A percentile compares a stretch with the other conserved stretches of the same genome.
Evolutionary conservation across 2,329 filamentous ascomycete genomes (phyloP).

Genomic region (Epichloe scottii): DNA sequence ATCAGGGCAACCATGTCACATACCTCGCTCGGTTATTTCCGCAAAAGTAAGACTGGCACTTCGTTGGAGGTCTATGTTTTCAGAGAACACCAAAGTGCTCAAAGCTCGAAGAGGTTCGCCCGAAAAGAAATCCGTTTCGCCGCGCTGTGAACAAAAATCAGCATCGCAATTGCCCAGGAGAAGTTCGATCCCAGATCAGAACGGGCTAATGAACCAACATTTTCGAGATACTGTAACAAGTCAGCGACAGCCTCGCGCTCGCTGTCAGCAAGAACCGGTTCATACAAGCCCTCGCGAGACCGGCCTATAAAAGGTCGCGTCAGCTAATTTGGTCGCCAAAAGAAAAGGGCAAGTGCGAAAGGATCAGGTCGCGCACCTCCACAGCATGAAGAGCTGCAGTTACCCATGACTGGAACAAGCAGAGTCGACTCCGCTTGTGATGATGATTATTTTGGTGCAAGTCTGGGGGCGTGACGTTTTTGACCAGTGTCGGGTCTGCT

Average conservation of each 20-base stretch:
- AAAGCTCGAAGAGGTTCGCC: conserved; percentile 88
- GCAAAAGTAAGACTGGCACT: conserved; percentile 97
- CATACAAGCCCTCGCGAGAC: conserved; percentile 70
- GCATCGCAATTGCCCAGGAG: not conserved
- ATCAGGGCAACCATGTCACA: conserved; percentile 13
- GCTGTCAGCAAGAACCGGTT: conserved; percentile 83
- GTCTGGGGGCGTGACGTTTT: not conserved
- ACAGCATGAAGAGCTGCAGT: conserved; percentile 48
- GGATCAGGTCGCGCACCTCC: conserved; percentile 24
- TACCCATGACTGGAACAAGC: conserved; percentile 38
- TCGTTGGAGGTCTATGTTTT: conserved; percentile 94
- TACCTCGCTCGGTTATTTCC: conserved; percentile 97
- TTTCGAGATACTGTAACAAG: conserved; percentile 88
- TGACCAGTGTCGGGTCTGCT: not conserved
- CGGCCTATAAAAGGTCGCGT: conserved; percentile 39
- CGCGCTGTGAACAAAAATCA: conserved; percentile 46
- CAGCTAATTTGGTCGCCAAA: conserved; percentile 11
- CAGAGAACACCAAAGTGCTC: conserved; percentile 93
- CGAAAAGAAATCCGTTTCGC: conserved; percentile 96
- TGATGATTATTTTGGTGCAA: not conserved
- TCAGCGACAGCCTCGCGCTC: conserved; percentile 96
- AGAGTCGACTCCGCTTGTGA: not conserved
- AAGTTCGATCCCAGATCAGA: not conserved
- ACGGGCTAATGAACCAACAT: conserved; percentile 45
- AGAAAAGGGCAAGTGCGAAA: conserved; percentile 3